Percentiles rank a stretch among this genome's conserved stretches.
These are phyloP conservation scores for Chaetomiaceae sp. DNA, from an alignment of 2,329 filamentous ascomycete genomes.

Conservation along the genomic window DNA sequence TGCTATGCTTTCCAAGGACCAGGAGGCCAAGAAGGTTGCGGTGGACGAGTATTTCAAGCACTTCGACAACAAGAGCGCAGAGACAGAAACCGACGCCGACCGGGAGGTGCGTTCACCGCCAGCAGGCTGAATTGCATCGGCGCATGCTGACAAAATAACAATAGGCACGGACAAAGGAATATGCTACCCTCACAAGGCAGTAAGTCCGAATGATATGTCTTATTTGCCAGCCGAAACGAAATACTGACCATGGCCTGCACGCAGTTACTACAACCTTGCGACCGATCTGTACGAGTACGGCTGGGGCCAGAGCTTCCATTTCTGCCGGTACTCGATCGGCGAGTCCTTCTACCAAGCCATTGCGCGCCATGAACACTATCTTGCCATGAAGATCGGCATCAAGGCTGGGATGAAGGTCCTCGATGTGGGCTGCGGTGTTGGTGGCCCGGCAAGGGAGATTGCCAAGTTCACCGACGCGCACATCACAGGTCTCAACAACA, in stretches of 20 bases:
- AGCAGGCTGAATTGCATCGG: background rate
- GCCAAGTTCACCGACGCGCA: constrained; percentile 91
- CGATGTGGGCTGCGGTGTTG: constrained; percentile 95
- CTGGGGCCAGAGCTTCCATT: constrained; percentile 96
- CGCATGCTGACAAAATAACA: background rate
- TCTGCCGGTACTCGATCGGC: constrained; percentile 84
- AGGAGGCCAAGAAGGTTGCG: constrained; percentile 50
- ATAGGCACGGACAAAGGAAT: constrained; percentile 76
- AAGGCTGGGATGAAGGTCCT: constrained; percentile 83
- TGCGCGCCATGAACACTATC: constrained; percentile 95
- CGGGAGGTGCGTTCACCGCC: constrained; percentile 60
- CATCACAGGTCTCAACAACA: constrained; percentile 93
- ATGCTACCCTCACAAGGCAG: constrained; percentile 90
- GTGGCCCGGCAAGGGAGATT: constrained; percentile 91
- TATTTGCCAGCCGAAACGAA: background rate
- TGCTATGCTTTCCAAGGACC: constrained; percentile 83
- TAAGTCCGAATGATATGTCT: constrained; percentile 46
- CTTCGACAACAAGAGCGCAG: constrained; percentile 70
- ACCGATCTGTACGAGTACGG: constrained; percentile 96
- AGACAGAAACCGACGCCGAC: constrained; percentile 75
- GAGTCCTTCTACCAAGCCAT: constrained; percentile 90
- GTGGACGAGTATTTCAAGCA: constrained; percentile 84
- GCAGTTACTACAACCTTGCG: constrained; percentile 92
- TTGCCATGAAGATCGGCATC: constrained; percentile 83
- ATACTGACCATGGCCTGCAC: constrained; percentile 24